Evolutionary conservation across 306 rosid genomes (phyloP).

Genomic region (Cajanus cajan): DNA sequence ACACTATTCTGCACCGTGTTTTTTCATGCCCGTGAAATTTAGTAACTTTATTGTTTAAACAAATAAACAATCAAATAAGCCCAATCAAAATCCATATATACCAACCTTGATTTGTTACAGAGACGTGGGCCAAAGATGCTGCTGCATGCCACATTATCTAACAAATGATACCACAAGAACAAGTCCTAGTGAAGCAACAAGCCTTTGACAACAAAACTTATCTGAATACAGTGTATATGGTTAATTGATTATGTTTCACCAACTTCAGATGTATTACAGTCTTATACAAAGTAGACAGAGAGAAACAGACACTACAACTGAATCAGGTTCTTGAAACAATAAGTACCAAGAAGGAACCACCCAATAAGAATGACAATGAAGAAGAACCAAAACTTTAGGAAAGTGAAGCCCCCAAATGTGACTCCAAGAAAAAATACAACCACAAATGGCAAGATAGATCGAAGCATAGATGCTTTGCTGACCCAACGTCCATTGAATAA

Average conservation of each 20-base stretch:
- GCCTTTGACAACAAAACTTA: background rate
- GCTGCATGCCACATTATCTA: background rate
- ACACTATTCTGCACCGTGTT: background rate
- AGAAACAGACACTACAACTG: conserved; percentile 57
- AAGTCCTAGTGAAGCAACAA: background rate
- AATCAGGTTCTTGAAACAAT: conserved; percentile 72
- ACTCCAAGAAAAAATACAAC: conserved; percentile 63
- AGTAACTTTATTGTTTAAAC: background rate
- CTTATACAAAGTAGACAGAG: conserved; percentile 27
- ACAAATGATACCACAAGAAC: background rate
- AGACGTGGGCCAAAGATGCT: background rate
- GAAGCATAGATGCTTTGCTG: conserved; percentile 54
- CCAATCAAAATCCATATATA: background rate
- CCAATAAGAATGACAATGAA: conserved; percentile 66
- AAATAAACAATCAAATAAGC: background rate
- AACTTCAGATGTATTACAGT: conserved; percentile 15
- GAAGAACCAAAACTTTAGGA: conserved; percentile 59
- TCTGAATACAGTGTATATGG: background rate
- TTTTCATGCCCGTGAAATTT: background rate
- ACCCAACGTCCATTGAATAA: conserved; percentile 89
- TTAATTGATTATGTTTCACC: background rate
- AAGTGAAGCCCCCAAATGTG: conserved; percentile 64
- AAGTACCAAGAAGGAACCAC: conserved; percentile 89
- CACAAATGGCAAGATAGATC: conserved; percentile 66
- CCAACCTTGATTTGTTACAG: background rate